Percentiles rank a stretch among this genome's conserved stretches.
phyloP scores from a whole-genome alignment of 257 asterid genomes.

The Fraxinus pennsylvanica region DNA sequence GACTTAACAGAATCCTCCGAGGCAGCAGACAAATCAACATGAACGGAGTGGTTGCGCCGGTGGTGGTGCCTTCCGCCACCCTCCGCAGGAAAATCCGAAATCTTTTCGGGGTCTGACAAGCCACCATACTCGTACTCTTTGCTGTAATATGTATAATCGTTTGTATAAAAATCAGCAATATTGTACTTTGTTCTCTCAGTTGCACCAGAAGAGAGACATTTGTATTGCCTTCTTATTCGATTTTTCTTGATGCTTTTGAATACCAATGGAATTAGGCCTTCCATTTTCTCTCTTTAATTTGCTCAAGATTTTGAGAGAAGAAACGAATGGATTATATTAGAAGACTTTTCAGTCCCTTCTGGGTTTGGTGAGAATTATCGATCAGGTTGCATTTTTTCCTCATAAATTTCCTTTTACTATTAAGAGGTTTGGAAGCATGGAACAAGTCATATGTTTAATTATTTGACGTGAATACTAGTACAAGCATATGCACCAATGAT shows the following conservation, averaged over 20 bases:
- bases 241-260: constrained; percentile 56
- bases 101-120: constrained; percentile 13
- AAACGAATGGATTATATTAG: constrained; percentile 20
- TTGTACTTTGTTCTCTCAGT: constrained; percentile 26
- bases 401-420: constrained; percentile 1
- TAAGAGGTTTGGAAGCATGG: constrained; percentile 28
- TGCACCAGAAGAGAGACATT: constrained; percentile 52
- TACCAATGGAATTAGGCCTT: constrained; percentile 73
- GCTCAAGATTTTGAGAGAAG: constrained; percentile 10
- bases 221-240: constrained; percentile 52
- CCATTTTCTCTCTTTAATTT: constrained; percentile 39
- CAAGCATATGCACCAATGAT: constrained; percentile 10
- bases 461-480: constrained; percentile 25
- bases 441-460: constrained; percentile 26
- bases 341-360: constrained; percentile 25
- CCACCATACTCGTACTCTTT: background rate
- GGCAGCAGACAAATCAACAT: constrained; percentile 21
- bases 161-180: constrained; percentile 44
- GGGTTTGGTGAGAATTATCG: constrained; percentile 41
- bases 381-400: background rate
- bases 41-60: constrained; percentile 49
- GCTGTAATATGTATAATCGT: constrained; percentile 16
- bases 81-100: constrained; percentile 9
- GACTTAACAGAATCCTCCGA: constrained; percentile 29
- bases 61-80: constrained; percentile 34